A percentile compares a stretch with the other conserved stretches of the same genome.
Evolutionary conservation across 768 basidiomycete genomes (phyloP).

Genomic region (Mrakia gelida): DNA sequence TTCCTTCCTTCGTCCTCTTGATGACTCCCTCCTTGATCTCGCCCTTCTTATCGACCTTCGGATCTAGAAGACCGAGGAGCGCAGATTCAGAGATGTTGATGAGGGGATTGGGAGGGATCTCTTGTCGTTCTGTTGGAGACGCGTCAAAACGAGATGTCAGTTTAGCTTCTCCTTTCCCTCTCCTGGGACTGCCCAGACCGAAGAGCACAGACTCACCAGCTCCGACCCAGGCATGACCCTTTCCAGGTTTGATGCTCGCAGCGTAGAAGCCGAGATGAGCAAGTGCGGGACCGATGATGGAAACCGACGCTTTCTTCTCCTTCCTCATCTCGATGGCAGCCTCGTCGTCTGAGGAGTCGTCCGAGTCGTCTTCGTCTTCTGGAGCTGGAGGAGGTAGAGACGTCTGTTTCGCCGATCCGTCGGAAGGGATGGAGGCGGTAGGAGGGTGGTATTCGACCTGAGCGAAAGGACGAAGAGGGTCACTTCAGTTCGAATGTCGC

Average conservation of each 20-base stretch:
- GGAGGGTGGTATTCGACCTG: slow-evolving; percentile 59
- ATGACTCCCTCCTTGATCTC: slow-evolving; percentile 12
- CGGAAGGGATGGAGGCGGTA: neutral
- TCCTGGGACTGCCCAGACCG: no score
- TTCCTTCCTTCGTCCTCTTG: neutral
- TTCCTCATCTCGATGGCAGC: neutral
- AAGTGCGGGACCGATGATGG: slow-evolving; percentile 3
- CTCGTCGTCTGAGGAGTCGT: slow-evolving; percentile 18
- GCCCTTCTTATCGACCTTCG: neutral
- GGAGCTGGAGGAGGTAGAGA: neutral
- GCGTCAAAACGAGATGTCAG: neutral
- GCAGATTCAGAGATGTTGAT: slow-evolving; percentile 61
- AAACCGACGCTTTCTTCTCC: slow-evolving; percentile 3
- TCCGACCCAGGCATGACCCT: slow-evolving; percentile 17
- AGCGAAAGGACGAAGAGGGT: slow-evolving; percentile 34
- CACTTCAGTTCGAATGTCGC: no score
- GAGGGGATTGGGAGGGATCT: slow-evolving; percentile 48
- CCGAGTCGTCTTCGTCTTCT: neutral
- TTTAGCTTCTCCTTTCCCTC: neutral
- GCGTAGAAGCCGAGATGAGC: slow-evolving; percentile 12
- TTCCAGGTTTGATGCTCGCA: slow-evolving; percentile 16
- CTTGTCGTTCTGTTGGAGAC: neutral
- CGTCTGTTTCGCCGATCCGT: neutral
- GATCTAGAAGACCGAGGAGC: slow-evolving; percentile 46
- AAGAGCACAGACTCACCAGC: neutral